Evolutionary conservation across 306 rosid genomes (phyloP).

Genomic region (Quercus mongolica): DNA sequence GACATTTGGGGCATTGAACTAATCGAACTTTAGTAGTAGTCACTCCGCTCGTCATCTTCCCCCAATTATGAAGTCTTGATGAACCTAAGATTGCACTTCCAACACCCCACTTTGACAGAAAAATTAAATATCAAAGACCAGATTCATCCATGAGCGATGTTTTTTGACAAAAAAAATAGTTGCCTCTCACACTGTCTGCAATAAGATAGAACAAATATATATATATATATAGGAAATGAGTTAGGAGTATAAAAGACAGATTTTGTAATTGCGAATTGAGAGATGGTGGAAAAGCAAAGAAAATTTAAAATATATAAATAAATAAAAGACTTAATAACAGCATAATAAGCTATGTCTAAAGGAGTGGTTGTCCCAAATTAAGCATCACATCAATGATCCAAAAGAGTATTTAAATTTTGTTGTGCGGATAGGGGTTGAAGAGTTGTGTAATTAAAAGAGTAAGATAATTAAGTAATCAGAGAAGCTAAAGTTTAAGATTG

Average conservation of each 20-base stretch:
- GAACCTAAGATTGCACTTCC: conserved; percentile 18
- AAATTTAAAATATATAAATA: neutral
- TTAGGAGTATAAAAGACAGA: neutral
- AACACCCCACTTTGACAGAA: conserved; percentile 19
- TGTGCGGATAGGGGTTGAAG: no score
- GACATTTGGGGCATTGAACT: conserved; percentile 82
- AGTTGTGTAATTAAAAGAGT: no score
- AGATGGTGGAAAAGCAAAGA: neutral
- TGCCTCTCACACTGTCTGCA: conserved; percentile 29
- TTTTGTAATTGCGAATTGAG: neutral
- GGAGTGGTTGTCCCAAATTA: neutral
- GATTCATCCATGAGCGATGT: conserved; percentile 17
- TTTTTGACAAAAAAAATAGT: neutral
- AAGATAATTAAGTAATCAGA: no score
- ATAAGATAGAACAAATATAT: conserved; percentile 1
- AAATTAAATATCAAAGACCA: conserved; percentile 12
- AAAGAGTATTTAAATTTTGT: no score
- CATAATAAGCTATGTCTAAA: neutral
- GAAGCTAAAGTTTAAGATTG: no score
- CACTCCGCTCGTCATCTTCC: conserved; percentile 44
- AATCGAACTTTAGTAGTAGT: conserved; percentile 52
- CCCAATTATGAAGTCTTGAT: conserved; percentile 12
- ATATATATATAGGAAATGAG: neutral
- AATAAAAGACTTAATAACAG: neutral
- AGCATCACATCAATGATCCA: no score